phyloP scores from a whole-genome alignment of 148 eudicot species.

The Amaranthus hypochondriacus region DNA sequence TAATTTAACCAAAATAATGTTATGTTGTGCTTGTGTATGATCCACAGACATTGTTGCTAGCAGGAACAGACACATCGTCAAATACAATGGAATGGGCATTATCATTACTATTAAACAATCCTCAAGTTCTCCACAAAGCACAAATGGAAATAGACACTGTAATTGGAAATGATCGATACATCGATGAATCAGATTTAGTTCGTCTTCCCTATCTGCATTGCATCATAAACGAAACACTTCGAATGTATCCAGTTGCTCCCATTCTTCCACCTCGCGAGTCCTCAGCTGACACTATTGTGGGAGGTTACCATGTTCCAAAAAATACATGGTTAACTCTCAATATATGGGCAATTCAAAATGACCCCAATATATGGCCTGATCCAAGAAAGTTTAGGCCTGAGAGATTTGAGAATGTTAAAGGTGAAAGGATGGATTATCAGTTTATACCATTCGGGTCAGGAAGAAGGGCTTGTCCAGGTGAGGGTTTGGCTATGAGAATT shows the following conservation, averaged over 20 bases:
- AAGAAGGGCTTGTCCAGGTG: constrained; percentile 27
- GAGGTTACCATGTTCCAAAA: constrained; percentile 21
- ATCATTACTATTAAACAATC: constrained; percentile 13
- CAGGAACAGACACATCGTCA: constrained; percentile 18
- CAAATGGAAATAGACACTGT: constrained; percentile 14
- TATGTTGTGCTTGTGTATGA: too few relatives aligned
- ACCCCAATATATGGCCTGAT: constrained; percentile 21
- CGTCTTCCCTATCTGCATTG: constrained; percentile 22
- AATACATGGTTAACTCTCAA: constrained; percentile 17
- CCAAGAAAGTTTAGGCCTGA: constrained; percentile 20
- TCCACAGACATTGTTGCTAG: constrained; percentile 13
- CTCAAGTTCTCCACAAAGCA: constrained; percentile 15
- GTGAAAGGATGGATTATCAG: constrained; percentile 19
- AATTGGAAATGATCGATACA: constrained; percentile 11
- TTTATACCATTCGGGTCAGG: constrained; percentile 28
- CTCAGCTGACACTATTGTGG: constrained; percentile 18
- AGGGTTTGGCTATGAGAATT: constrained; percentile 11
- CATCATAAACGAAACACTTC: constrained; percentile 22
- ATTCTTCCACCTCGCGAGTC: constrained; percentile 23
- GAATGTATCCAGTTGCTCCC: constrained; percentile 20
- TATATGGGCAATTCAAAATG: constrained; percentile 27
- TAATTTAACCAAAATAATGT: too few relatives aligned
- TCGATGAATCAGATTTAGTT: constrained; percentile 11
- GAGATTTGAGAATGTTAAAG: constrained; percentile 17
- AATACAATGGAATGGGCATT: constrained; percentile 23